Evolutionary conservation across 768 basidiomycete species (phyloP), one percentile per base, ranked within the genome.

Genomic region (Cubamyces lactineus): DNA sequence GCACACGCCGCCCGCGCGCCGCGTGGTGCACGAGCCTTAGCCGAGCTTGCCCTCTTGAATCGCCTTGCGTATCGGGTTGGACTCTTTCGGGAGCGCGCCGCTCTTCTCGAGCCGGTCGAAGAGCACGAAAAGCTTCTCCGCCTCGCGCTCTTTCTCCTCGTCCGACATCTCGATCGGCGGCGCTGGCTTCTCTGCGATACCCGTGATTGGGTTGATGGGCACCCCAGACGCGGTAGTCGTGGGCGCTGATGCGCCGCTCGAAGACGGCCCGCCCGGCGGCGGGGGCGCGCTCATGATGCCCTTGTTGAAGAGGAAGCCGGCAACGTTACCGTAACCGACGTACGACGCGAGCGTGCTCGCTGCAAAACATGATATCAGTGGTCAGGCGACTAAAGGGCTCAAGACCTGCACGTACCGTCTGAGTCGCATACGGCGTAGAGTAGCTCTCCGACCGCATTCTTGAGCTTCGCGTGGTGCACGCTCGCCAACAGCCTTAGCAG

Each of bases 291-390:
- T 82, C 70, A 91, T 80, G 67, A 98, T 81, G 16, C 94, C 95
- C 70, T 94, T 96, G 71, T 91, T 87, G 78, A 94, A 96, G 24
- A 99, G 80, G 80, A 94, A 91, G 0, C 97, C 97, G 0, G 95
- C 94, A 43, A 95, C 94, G 71, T 95, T 95, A 43, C 96, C 96
- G 68, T 99, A 99, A 7, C 96, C 96, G 54, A 97, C 83, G 46
- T 90, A 84, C 4, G 86, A 82, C n/a, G 86, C 84, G 16, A 98
- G 78, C 0, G 80, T 83, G 5, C 82, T 78, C n/a, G 91, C 94
- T 87, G 70, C 6, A 58, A 7, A 50, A 11, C 21, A n/a, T 15
- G 5, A 26, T 12, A 48, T 45, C 8, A 19, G 24, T 17, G 5
- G 7, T 23, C 49, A 3, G 28, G 26, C 11, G 45, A 17, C 19